Evolutionary conservation across 1,284 basidiomycete genomes (phyloP).

Genomic region (Malassezia slooffiae): DNA sequence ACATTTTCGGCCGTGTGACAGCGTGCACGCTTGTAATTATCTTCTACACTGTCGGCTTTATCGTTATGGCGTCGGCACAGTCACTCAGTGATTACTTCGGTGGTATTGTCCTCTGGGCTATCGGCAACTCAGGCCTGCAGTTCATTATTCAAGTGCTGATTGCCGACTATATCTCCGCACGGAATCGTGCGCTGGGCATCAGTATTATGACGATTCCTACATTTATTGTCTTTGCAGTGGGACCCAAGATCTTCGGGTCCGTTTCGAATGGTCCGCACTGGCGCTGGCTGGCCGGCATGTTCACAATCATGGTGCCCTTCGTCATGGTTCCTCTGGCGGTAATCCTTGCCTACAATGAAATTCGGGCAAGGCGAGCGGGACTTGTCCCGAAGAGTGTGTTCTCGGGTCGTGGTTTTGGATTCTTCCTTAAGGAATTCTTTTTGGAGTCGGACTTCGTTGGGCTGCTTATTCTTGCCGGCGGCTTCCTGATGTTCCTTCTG

Average conservation of each 20-base stretch:
- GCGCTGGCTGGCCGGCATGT: slow-evolving; percentile 44
- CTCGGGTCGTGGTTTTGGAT: slow-evolving; percentile 6
- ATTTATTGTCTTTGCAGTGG: slow-evolving; percentile 37
- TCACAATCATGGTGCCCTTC: slow-evolving; percentile 40
- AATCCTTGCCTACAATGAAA: slow-evolving; percentile 31
- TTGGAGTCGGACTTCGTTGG: slow-evolving; percentile 36
- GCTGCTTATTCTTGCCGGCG: slow-evolving; percentile 36
- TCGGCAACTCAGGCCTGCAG: slow-evolving; percentile 41
- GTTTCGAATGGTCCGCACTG: slow-evolving; percentile 14
- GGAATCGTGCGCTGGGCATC: slow-evolving; percentile 35
- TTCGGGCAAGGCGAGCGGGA: slow-evolving; percentile 23
- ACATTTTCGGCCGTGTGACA: slow-evolving; percentile 41
- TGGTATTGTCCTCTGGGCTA: slow-evolving; percentile 36
- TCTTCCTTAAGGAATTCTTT: slow-evolving; percentile 16
- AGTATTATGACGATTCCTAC: slow-evolving; percentile 38
- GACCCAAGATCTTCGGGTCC: slow-evolving; percentile 15
- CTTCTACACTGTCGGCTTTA: slow-evolving; percentile 39
- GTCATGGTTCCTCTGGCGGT: slow-evolving; percentile 30
- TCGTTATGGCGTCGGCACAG: slow-evolving; percentile 35
- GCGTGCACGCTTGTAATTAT: slow-evolving; percentile 29
- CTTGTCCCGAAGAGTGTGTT: slow-evolving; percentile 35
- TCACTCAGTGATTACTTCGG: slow-evolving; percentile 21
- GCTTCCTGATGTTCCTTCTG: slow-evolving; percentile 37
- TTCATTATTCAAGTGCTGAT: slow-evolving; percentile 45
- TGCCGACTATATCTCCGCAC: slow-evolving; percentile 39